Base-by-base conservation (phyloP, 139 green algal genomes). In the Tetradesmus obliquus region DNA sequence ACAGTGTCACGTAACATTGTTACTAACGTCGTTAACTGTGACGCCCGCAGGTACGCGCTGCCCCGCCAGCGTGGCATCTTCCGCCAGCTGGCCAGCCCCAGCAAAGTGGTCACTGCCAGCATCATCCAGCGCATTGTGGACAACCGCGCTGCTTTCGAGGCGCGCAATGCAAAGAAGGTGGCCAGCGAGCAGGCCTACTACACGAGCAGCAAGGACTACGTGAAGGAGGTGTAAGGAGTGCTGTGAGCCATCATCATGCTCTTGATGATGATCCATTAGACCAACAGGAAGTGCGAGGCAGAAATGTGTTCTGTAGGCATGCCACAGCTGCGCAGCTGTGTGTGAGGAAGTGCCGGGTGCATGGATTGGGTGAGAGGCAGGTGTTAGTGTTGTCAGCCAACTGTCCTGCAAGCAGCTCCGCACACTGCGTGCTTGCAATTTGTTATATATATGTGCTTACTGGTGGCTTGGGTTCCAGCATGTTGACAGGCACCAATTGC, bases 91-190 rank as follows among this genome's bases (percentile, higher is more conserved):
- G 22, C 91, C 32, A 97, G 94, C n/a, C 96, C 96, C 72, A 95
- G 71, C 79, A 79, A 95, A 20, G 96, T 97, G 72, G 99, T 97
- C 5, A 98, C 97, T 0, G 94, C 95, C 53, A 96, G 95, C 79
- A 97, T 99, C 90, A 99, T 99, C 88, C 92, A 96, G 71, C 96
- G 98, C 88, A 99, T 99, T 69, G 94, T 99, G 69, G 92, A 95
- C 79, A 99, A 99, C 94, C 94, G 96, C 32, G 88, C 95, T 66
- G 94, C 93, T 51, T 99, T 97, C 86, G 98, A 99, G 93, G 95
- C 93, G 54, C 94, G 96, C 55, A 96, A 98, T 57, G 94, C 93
- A 22, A 97, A 96, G 82, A 98, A 99, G 93, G 87, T 93, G 54
- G 95, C 95, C 88, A 95, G 90, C 55, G 97, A 99, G 92, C 92